Base-by-base conservation (phyloP, 108 stramenopile genomes). In the Pseudonitzschia delicatissima region DNA sequence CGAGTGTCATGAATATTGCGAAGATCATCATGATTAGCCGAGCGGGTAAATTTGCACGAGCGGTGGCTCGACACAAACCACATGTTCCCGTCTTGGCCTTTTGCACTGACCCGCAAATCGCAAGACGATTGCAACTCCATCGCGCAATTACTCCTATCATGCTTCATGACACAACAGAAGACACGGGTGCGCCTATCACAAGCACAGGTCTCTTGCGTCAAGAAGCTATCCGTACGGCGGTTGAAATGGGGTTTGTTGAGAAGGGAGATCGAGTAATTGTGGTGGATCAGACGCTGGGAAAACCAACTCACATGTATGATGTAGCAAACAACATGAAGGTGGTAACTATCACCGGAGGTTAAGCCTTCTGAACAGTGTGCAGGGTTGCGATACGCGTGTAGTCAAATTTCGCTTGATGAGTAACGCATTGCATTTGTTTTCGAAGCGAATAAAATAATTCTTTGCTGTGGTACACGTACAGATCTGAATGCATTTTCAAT, bases 251-350 rank as follows among this genome's bases (percentile, higher is more conserved):
- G 0, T 82, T 82, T 69, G 75, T 79, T 52, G 45, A 73, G 45
- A 64, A 57, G 36, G 88, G 88, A 36, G 88, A 90, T 51, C 64
- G 81, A 33, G 77, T 86, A n/a, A 74, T 90, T 29, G 68, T 82
- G 13, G 80, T 87, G 32, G 87, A 87, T 69, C 61, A 82, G 57
- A 81, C 77, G 5, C 39, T 62, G 35, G 87, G 87, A n/a, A 75
- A 76, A 68, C 28, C 68, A 11, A 57, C 78, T n/a, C 83, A 87
- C 42, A 75, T 79, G 72, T 77, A 81, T 61, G 63, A 76, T 29
- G 79, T 74, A 27, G 68, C 80, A 52, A 77, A 85, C 77, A 87
- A 87, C 59, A 85, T 87, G 77, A 85, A 87, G 60, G 77, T 87
- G 57, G 68, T 71, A n/a, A 87, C 85, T 61, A 11, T 61, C 39